Evolutionary conservation across 2,329 filamentous ascomycete genomes (phyloP).

Genomic region (Sporothrix dimorphospora): DNA sequence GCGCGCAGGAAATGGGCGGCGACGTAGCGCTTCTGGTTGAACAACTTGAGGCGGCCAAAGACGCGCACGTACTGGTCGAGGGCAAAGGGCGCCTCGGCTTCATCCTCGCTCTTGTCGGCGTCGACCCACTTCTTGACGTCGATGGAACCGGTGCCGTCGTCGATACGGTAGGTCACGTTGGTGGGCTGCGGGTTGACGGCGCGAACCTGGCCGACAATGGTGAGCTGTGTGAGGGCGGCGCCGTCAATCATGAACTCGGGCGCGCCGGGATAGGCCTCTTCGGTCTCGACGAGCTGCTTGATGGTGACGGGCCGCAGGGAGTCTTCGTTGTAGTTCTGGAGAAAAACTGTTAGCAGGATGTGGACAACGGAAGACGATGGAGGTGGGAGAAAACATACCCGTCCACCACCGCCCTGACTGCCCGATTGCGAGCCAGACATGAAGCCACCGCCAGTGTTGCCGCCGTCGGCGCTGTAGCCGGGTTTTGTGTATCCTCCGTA

Average conservation of each 20-base stretch:
- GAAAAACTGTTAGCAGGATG: neutral
- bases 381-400: neutral
- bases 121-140: slow-evolving; percentile 91
- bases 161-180: slow-evolving; percentile 88
- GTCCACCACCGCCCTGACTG: slow-evolving; percentile 52
- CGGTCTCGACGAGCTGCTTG: slow-evolving; percentile 87
- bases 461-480: slow-evolving; percentile 59
- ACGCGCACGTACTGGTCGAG: slow-evolving; percentile 82
- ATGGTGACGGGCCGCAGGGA: slow-evolving; percentile 92
- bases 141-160: slow-evolving; percentile 90
- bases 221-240: slow-evolving; percentile 71
- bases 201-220: slow-evolving; percentile 88
- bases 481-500: slow-evolving; percentile 55
- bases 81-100: slow-evolving; percentile 54
- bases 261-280: slow-evolving; percentile 70
- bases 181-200: slow-evolving; percentile 84
- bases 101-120: slow-evolving; percentile 54
- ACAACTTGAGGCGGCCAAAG: slow-evolving; percentile 81
- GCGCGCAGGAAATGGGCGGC: slow-evolving; percentile 79
- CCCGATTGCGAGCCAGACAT: slow-evolving; percentile 63
- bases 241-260: slow-evolving; percentile 81
- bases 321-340: slow-evolving; percentile 72
- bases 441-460: slow-evolving; percentile 65
- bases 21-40: slow-evolving; percentile 82
- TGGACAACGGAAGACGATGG: neutral